These are phyloP conservation scores for Candida pini DNA, from an alignment of 805 yeast species.

Conservation along the genomic window DNA sequence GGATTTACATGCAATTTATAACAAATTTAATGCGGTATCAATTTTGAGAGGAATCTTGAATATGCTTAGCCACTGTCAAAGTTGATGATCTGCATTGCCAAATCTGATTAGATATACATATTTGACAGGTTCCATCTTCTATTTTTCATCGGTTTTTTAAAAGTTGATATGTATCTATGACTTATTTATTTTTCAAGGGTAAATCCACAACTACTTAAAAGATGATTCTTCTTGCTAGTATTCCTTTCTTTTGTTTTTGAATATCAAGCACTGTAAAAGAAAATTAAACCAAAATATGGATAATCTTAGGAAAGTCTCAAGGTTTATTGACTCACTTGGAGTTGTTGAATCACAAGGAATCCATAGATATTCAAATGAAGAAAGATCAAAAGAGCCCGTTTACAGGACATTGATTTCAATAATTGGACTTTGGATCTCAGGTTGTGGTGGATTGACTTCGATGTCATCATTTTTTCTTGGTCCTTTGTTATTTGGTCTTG, in stretches of 20 bases:
- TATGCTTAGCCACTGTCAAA: too few species aligned
- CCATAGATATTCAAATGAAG: constrained; percentile 65
- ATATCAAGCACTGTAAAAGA: not conserved
- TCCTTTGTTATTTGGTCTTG: constrained; percentile 63
- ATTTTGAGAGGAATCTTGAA: too few species aligned
- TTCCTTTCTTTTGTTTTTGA: not conserved
- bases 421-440: constrained; percentile 76
- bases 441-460: constrained; percentile 83
- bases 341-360: constrained; percentile 80
- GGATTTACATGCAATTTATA: too few species aligned
- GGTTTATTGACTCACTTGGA: constrained; percentile 45
- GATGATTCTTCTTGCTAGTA: too few species aligned
- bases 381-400: constrained; percentile 25
- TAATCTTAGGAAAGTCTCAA: constrained; percentile 18
- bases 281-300: constrained; percentile 6
- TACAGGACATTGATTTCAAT: constrained; percentile 34
- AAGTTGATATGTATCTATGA: too few species aligned
- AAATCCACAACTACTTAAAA: too few species aligned
- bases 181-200: too few species aligned
- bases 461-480: constrained; percentile 81
- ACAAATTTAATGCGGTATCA: too few species aligned
- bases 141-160: too few species aligned
- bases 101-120: too few species aligned
- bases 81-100: too few species aligned
- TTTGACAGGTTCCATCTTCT: too few species aligned